phyloP scores from a whole-genome alignment of 768 basidiomycete genomes.

The Suillus lakei region DNA sequence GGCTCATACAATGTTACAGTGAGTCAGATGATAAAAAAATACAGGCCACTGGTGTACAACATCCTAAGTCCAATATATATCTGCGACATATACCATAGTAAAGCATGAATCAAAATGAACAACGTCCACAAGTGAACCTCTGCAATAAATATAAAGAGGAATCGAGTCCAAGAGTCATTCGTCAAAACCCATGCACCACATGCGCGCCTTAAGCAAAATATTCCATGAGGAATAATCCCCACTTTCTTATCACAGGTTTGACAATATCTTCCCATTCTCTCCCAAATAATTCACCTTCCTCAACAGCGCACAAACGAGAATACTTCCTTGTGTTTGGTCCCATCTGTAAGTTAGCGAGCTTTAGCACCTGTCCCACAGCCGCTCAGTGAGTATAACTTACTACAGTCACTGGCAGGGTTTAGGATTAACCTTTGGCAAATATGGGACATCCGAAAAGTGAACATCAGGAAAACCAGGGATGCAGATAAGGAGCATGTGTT shows the following conservation, averaged over 20 bases:
- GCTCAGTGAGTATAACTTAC: conserved; percentile 47
- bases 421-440: conserved; percentile 17
- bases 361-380: neutral
- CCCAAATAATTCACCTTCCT: conserved; percentile 55
- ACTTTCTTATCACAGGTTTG: conserved; percentile 75
- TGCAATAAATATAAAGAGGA: neutral
- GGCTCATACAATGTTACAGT: neutral
- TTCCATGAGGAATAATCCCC: conserved; percentile 66
- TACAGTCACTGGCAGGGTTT: conserved; percentile 50
- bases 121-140: neutral
- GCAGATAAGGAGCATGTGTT: conserved; percentile 61
- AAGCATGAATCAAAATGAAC: neutral
- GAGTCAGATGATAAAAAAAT: neutral
- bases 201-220: conserved; percentile 31
- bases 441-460: conserved; percentile 35
- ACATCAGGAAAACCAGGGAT: conserved; percentile 47
- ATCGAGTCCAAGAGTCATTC: neutral
- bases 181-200: neutral
- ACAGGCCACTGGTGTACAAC: neutral
- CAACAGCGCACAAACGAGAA: conserved; percentile 70
- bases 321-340: conserved; percentile 72
- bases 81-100: neutral
- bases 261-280: conserved; percentile 79
- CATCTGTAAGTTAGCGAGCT: conserved; percentile 42
- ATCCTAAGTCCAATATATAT: neutral